Percentiles rank a stretch among this genome's conserved stretches.
Conservation (phyloP, 2,329 filamentous ascomycete species). For the Paraphoma chrysanthemicola region DNA sequence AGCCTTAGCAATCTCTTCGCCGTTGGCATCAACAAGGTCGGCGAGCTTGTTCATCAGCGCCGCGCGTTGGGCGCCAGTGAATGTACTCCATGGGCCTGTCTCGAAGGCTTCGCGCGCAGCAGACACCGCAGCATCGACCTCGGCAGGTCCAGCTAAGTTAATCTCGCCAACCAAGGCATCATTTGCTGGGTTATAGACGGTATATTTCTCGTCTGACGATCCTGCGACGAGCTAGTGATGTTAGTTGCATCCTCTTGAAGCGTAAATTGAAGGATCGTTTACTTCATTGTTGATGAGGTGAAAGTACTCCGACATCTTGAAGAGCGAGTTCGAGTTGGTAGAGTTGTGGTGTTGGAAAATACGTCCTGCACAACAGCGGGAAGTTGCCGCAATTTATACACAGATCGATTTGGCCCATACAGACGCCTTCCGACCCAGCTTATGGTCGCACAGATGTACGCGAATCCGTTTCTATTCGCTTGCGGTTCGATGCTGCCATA, state of each 20-base stretch:
- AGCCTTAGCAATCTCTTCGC: constrained; percentile 63
- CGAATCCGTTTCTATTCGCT: no score
- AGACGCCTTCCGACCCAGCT: no score
- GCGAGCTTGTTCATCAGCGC: constrained; percentile 60
- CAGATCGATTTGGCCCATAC: no score
- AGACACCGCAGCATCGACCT: constrained; percentile 26
- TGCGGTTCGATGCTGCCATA: no score
- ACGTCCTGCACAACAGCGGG: no score
- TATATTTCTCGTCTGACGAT: constrained; percentile 15
- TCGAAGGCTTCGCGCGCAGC: constrained; percentile 19
- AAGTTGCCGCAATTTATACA: no score
- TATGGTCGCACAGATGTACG: no score
- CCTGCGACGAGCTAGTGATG: constrained; percentile 15
- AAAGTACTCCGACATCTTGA: constrained; percentile 4
- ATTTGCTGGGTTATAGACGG: constrained; percentile 22
- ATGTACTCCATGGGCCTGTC: constrained; percentile 20
- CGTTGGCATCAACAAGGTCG: constrained; percentile 68
- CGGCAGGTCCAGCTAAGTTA: constrained; percentile 14
- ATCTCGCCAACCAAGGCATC: constrained; percentile 18
- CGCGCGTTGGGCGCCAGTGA: constrained; percentile 11
- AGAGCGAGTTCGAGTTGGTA: not conserved
- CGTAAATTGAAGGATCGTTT: not conserved
- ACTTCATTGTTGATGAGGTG: constrained; percentile 24
- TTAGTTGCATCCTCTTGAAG: not conserved
- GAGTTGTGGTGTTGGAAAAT: not conserved